Base-by-base conservation (phyloP, 1,139 yeast genomes). In the Lodderomyces oxycetoniae region DNA sequence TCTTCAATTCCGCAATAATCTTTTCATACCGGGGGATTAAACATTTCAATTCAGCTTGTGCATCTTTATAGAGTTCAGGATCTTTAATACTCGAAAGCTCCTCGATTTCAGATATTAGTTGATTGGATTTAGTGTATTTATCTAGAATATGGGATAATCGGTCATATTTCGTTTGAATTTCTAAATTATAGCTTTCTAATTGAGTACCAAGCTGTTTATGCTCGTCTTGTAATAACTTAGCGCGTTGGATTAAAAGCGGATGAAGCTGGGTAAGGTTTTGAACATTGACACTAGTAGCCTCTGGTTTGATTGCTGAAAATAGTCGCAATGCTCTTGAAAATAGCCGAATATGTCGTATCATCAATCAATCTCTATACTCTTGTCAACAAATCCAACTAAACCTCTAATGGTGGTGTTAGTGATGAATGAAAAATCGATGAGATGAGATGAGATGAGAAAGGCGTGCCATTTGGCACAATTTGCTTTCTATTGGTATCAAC, bases 211-310 rank as follows among this genome's bases (percentile, higher is more conserved):
- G 56, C 1, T 47, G 53, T 7, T 53, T 47, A 38, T 77, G 68
- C 47, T 86, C 89, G 3, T 48, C 39, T 13, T 62, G 53, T 53
- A 84, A 62, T 5, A 56, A 44, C 30, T 71, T 69, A 0, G 93
- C 93, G 49, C 86, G 67, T 46, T 75, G 60, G 27, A 79, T 44
- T n/a, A 86, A 59, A 4, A 78, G 59, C 0, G 89, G 87, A 45
- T 78, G 84, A 10, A 81, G 54, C 4, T 28, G 26, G 5, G 35
- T 30, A 22, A 35, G 24, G 2, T 10, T 10, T 19, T 7, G 10
- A 19, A 19, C n/a, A n/a, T n/a, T n/a, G n/a, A n/a, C n/a, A n/a
- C n/a, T n/a, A n/a, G n/a, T n/a, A n/a, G n/a, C n/a, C n/a, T n/a
- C n/a, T n/a, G n/a, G n/a, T n/a, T n/a, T n/a, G n/a, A n/a, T n/a